Evolutionary conservation across 371 early-diverging fungal genomes (phyloP), one percentile per base, ranked within the genome.

Genomic region (Saksenaea oblongispora): DNA sequence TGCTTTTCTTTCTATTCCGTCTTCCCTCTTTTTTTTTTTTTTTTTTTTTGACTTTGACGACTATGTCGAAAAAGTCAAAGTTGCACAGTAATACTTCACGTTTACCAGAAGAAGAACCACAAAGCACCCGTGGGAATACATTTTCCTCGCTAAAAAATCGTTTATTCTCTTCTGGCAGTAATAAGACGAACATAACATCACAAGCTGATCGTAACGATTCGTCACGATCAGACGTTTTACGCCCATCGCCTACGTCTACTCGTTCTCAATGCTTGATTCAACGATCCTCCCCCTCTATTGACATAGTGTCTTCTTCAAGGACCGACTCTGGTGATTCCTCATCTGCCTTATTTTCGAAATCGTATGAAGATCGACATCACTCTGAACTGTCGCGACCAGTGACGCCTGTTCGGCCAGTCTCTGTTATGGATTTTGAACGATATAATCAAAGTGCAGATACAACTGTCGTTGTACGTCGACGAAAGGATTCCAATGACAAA

Each of bases 71-170:
- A 62, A 65, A 65, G 51, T 54, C 64, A 22, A 70, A 53, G 37
- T 63, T 42, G 18, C 31, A 47, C 64, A 57, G 51, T 26, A 54
- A 53, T 58, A 59, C 42, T 5, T 61, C 17, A 59, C 59, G 42
- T 36, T 22, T 41, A 31, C 18, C 63, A 57, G 44, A 54, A 59
- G 51, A 57, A 62, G 61, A 62, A 18, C 61, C 36, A 56, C 58
- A 51, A 11, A 51, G 24, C 22, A 34, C 14, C 24, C 51, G 65
- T 37, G 55, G 34, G n/a, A 47, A 59, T 31, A 63, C 73, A n/a
- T 64, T 73, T 35, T 66, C 70, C 8, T 73, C 58, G 47, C 47
- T 73, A 22, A 69, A 64, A 55, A 63, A 61, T 47, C 66, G 73
- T 5, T 53, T 73, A 13, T 73, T 73, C 27, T 62, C 61, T 55